Conservation (phyloP, 2,329 filamentous ascomycete species). For the Lasiodiplodia hormozganensis region DNA sequence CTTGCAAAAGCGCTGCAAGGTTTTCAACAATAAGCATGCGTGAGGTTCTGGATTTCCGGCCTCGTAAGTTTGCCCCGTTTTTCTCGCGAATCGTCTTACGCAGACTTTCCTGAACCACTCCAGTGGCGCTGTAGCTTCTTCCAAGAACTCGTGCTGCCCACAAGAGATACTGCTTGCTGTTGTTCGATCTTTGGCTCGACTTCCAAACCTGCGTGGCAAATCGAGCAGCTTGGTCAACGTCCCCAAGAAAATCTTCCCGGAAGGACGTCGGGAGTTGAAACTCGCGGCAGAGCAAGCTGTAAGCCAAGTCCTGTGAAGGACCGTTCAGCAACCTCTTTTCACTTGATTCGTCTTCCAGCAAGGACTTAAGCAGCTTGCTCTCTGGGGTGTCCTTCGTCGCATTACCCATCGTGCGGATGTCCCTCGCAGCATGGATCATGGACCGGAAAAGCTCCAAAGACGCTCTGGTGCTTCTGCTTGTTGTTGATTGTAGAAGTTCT, state of each 20-base stretch:
- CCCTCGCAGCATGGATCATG: slow-evolving; percentile 73
- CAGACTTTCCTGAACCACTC: slow-evolving; percentile 12
- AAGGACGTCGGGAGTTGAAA: slow-evolving; percentile 69
- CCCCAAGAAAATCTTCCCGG: slow-evolving; percentile 71
- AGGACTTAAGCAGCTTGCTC: slow-evolving; percentile 77
- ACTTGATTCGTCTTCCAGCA: slow-evolving; percentile 75
- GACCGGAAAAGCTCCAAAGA: slow-evolving; percentile 63
- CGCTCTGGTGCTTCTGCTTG: not conserved
- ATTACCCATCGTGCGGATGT: slow-evolving; percentile 72
- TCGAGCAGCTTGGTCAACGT: slow-evolving; percentile 67
- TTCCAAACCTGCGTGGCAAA: slow-evolving; percentile 76
- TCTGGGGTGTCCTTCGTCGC: slow-evolving; percentile 75
- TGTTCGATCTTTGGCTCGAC: slow-evolving; percentile 69
- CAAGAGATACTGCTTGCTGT: slow-evolving; percentile 73
- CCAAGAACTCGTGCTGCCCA: slow-evolving; percentile 90
- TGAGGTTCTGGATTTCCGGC: slow-evolving; percentile 8
- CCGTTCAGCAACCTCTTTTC: slow-evolving; percentile 71
- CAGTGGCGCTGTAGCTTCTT: slow-evolving; percentile 63
- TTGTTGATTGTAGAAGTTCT: not conserved
- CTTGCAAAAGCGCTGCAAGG: slow-evolving; percentile 47
- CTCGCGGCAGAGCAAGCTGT: slow-evolving; percentile 75
- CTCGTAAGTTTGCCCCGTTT: slow-evolving; percentile 11
- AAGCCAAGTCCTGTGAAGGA: slow-evolving; percentile 72
- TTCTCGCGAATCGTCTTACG: slow-evolving; percentile 2
- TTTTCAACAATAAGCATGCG: slow-evolving; percentile 42